Base-by-base conservation (phyloP, 441 rosid genomes). In the Populus tomentosa region DNA sequence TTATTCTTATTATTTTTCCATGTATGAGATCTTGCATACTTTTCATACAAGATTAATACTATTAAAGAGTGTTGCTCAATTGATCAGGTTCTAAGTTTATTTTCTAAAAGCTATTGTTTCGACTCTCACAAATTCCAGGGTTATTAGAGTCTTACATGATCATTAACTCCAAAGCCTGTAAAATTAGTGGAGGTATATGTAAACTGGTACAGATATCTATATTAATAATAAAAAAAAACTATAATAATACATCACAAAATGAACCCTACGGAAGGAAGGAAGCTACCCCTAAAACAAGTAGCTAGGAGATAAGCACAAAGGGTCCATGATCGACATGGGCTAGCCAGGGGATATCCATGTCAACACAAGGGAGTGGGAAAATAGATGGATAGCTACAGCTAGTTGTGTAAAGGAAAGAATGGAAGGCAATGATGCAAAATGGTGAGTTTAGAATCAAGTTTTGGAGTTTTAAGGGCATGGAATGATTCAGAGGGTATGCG, bases 381-480 rank as follows among this genome's bases (percentile, higher is more conserved):
- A 13, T 7, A 28, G 30, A 28, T 28, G 30, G 30, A 28, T 28
- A 28, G 30, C 30, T 28, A 28, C 30, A 28, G 67, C 65, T 46
- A 40, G 72, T 18, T 4, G 71, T 62, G 7, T 35, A 50, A 21
- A 63, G 32, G 62, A 1, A 61, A 14, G 24, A 64, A 24, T 24
- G 61, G 77, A 62, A 76, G 59, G 83, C 75, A 75, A 73, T 75
- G 85, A 78, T 84, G 78, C 35, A 67, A 79, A 84, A 80, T 77
- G 83, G 77, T 75, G 80, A 81, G 86, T 86, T 85, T 75, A 71
- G 80, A 81, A 77, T 62, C 67, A 69, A 69, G 75, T 11, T 66
- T 56, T 40, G 71, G 10, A 72, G 81, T 74, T 80, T 64, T 68
- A 71, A 78, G 68, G 69, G 75, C n/a, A 75, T n/a, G 38, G 65